A percentile compares a stretch with the other conserved stretches of the same genome.
Conservation (phyloP, 306 rosid genomes). For the Echinosophora koreensis region DNA sequence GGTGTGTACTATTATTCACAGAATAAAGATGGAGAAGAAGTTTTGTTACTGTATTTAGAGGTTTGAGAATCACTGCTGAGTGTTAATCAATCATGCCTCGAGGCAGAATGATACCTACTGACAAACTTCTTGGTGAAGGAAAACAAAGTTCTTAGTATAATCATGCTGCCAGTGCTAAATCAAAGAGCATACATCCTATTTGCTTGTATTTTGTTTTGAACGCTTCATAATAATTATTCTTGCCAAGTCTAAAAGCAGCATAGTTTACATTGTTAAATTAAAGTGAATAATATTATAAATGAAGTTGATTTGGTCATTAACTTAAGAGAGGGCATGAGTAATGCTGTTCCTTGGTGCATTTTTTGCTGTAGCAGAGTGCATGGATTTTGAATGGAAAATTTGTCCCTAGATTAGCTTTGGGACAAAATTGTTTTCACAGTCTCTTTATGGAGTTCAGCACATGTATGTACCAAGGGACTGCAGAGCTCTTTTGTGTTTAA, state of each 20-base stretch:
- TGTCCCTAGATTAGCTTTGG: not conserved
- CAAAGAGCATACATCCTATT: not conserved
- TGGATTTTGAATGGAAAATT: not conserved
- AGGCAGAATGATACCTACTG: conserved; percentile 27
- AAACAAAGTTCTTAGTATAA: not conserved
- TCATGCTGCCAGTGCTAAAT: conserved; percentile 33
- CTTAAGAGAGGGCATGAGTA: not conserved
- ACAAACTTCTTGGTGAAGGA: not conserved
- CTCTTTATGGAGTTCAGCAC: not conserved
- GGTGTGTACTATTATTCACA: not conserved
- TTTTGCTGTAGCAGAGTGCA: conserved; percentile 17
- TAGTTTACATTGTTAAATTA: conserved; percentile 7
- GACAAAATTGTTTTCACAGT: not conserved
- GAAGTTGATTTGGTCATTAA: conserved; percentile 12
- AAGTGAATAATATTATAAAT: conserved; percentile 1
- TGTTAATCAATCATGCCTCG: conserved; percentile 24
- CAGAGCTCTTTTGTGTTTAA: not conserved
- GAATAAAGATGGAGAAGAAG: conserved; percentile 15
- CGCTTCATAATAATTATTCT: conserved; percentile 20
- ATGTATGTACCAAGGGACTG: not conserved
- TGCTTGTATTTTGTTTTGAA: conserved; percentile 36
- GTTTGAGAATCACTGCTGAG: conserved; percentile 29
- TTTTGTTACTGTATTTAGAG: conserved; percentile 38
- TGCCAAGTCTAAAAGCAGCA: conserved; percentile 24
- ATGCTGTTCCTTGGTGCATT: not conserved